Conservation (phyloP, 2,329 filamentous ascomycete genomes). For the Aspergillus ruber region DNA sequence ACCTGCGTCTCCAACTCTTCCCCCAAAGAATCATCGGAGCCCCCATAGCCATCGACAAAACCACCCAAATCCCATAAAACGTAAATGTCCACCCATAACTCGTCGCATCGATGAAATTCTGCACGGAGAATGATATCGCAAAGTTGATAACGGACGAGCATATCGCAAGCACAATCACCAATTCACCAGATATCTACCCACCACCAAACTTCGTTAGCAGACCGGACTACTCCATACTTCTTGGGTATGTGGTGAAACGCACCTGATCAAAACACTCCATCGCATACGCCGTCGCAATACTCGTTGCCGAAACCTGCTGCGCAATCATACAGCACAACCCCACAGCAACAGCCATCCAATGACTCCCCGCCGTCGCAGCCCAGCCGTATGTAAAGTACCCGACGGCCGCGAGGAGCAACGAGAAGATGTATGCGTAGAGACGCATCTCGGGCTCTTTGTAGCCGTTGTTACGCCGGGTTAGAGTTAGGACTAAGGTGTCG, state of each 20-base stretch:
- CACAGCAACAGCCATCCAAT: conserved; percentile 32
- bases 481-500: conserved; percentile 25
- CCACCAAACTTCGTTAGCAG: background rate
- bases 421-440: conserved; percentile 29
- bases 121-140: conserved; percentile 34
- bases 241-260: background rate
- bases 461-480: conserved; percentile 28
- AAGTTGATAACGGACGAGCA: conserved; percentile 30
- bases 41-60: conserved; percentile 17
- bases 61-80: conserved; percentile 29
- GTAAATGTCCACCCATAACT: conserved; percentile 29
- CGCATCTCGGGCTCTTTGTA: conserved; percentile 35
- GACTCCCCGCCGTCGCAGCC: conserved; percentile 27
- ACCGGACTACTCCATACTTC: background rate
- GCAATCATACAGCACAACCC: conserved; percentile 35
- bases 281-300: conserved; percentile 35
- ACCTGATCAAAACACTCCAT: conserved; percentile 37
- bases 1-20: conserved; percentile 26
- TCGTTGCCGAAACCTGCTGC: conserved; percentile 35
- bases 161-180: conserved; percentile 33
- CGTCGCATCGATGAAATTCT: conserved; percentile 34
- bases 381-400: conserved; percentile 37
- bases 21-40: conserved; percentile 26
- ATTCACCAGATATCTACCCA: conserved; percentile 29
- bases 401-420: conserved; percentile 25